Percentiles rank a stretch among this genome's conserved stretches.
Evolutionary conservation across 2,329 filamentous ascomycete species (phyloP).

Genomic region (Fusarium sacchari): DNA sequence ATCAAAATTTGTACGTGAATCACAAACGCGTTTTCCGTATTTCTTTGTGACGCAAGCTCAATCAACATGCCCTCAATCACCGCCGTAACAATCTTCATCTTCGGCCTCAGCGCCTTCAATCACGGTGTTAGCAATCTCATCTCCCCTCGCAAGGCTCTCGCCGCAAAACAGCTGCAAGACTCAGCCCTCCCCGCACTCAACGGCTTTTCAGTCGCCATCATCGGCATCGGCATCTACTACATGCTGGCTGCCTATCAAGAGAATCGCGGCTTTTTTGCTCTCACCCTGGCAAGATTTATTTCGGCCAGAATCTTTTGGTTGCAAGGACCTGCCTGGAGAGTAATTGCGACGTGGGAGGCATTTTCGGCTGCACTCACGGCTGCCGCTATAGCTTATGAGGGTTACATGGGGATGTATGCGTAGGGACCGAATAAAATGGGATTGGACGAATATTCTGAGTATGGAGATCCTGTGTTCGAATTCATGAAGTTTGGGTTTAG

Average conservation of each 20-base stretch:
- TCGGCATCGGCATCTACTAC: slow-evolving; percentile 18
- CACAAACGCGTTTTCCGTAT: accelerated
- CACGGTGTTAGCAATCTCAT: slow-evolving; percentile 24
- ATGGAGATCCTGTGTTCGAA: neutral
- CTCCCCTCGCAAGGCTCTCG: slow-evolving; percentile 21
- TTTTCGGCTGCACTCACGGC: neutral
- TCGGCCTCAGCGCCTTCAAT: slow-evolving; percentile 24
- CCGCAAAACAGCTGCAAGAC: slow-evolving; percentile 8
- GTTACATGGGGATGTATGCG: neutral
- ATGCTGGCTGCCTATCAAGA: slow-evolving; percentile 18
- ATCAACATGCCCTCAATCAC: neutral
- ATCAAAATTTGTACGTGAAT: neutral
- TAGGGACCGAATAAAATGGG: neutral
- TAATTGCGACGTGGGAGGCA: slow-evolving; percentile 16
- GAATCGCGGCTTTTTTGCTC: slow-evolving; percentile 1
- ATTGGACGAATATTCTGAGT: neutral
- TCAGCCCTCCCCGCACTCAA: slow-evolving; percentile 26
- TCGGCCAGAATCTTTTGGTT: slow-evolving; percentile 19
- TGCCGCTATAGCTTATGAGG: neutral
- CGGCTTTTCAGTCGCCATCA: slow-evolving; percentile 26
- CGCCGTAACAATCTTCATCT: slow-evolving; percentile 15
- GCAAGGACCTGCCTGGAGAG: slow-evolving; percentile 19
- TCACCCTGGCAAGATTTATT: slow-evolving; percentile 3
- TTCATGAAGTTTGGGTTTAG: neutral
- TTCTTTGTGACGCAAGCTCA: too few relatives aligned